Evolutionary conservation across 2,329 filamentous ascomycete species (phyloP).

Genomic region (Calonectria pteridis): DNA sequence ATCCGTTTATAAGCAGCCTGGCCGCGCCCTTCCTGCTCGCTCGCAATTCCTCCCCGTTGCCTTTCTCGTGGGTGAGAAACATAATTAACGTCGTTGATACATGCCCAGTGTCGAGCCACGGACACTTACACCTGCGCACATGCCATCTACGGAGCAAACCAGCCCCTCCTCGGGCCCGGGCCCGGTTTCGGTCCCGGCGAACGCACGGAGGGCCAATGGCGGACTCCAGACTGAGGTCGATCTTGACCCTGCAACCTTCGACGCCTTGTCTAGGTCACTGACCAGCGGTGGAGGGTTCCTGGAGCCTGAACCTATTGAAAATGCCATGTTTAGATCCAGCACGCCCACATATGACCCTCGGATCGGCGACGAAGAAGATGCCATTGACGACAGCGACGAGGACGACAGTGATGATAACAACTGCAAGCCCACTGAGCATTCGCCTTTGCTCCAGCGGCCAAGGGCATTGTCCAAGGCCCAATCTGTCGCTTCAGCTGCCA

Average conservation of each 20-base stretch:
- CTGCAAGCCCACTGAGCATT: conserved; percentile 38
- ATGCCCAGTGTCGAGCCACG: not conserved
- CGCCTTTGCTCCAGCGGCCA: conserved; percentile 41
- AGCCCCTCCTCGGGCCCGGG: conserved; percentile 26
- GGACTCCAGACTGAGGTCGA: conserved; percentile 22
- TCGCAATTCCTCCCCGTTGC: not conserved
- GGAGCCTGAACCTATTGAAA: conserved; percentile 56
- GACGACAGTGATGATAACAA: conserved; percentile 23
- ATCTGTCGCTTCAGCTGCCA: conserved; percentile 30
- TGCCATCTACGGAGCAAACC: not conserved
- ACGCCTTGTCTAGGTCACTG: conserved; percentile 54
- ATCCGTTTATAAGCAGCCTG: conserved; percentile 4
- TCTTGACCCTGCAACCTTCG: conserved; percentile 39
- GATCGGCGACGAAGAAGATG: conserved; percentile 29
- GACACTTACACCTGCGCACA: conserved; percentile 1
- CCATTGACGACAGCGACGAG: conserved; percentile 16
- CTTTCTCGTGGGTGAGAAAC: not conserved
- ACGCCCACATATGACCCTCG: conserved; percentile 36
- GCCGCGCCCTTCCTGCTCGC: not conserved
- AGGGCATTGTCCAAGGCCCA: conserved; percentile 32
- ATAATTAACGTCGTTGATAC: conserved; percentile 16
- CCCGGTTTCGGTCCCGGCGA: conserved; percentile 38
- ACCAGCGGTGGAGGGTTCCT: conserved; percentile 54
- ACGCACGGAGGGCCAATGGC: conserved; percentile 27
- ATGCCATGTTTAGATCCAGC: conserved; percentile 52